Evolutionary conservation across 768 basidiomycete genomes (phyloP), one percentile per base, ranked within the genome.

Genomic region (Phanerodontia chrysosporium): DNA sequence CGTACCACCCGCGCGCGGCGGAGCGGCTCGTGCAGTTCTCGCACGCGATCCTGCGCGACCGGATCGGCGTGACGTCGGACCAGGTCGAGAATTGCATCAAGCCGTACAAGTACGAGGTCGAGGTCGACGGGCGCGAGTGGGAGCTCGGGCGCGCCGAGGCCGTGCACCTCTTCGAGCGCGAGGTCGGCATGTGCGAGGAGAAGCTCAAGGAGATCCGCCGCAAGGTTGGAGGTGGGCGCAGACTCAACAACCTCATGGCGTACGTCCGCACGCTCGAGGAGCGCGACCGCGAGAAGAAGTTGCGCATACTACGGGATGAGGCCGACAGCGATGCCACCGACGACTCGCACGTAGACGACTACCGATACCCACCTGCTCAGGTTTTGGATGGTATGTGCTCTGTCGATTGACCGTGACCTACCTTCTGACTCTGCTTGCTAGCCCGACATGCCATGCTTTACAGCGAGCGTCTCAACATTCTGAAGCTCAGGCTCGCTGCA

Each of bases 61-160:
- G 96, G 6, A 90, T 98, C 58, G 90, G 92, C 16, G 75, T 96
- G 57, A 94, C 97, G n/a, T 89, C 92, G 4, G 97, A 99, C 71
- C 96, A 98, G 74, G 96, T 99, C 16, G 97, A 99, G 78, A 99
- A 98, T 72, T 96, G 93, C 73, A 98, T 99, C 80, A 99, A 99
- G 74, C 97, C 96, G 28, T 98, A 85, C 82, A 99, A 99, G 78
- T 96, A 97, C 68, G 96, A 98, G 68, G 87, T 98, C 27, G 97
- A 99, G 70, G 89, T 98, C 14, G 95, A 98, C 62, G 81, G 84
- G 14, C 78, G 87, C 44, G 97, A 99, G 72, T 99, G 97, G 97
- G 91, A 92, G 65, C 68, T 78, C 1, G 97, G 97, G 0, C 77
- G 95, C 51, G 81, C 80, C 64, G 78, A 84, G 51, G 84, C 92